A percentile compares a stretch with the other conserved stretches of the same genome.
phyloP scores from a whole-genome alignment of 495 filamentous ascomycete species.

The Viridothelium virens region DNA sequence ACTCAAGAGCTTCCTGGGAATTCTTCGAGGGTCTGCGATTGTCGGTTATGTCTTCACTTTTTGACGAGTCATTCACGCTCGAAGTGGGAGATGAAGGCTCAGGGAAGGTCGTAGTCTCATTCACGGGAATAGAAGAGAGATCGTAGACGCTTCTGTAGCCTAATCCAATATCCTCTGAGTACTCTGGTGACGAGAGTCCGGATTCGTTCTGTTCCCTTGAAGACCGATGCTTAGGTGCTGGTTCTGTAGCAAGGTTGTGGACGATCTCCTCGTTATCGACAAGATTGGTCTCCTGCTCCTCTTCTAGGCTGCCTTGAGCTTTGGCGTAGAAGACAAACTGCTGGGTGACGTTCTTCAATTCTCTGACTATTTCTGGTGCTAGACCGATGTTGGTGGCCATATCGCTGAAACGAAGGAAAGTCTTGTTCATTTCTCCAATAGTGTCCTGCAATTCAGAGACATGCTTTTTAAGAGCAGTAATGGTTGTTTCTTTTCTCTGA shows the following conservation, averaged over 20 bases:
- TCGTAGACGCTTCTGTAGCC: conserved; percentile 4
- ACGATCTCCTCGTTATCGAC: conserved; percentile 2
- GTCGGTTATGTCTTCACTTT: not conserved
- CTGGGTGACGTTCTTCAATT: conserved; percentile 42
- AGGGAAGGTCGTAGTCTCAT: not conserved
- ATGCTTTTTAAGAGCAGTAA: conserved; percentile 60
- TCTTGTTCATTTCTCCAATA: conserved; percentile 66
- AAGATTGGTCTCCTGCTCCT: conserved; percentile 28
- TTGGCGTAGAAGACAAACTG: conserved; percentile 42
- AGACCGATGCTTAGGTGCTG: not conserved
- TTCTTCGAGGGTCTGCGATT: not conserved
- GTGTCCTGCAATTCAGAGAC: conserved; percentile 57
- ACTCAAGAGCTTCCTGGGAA: not conserved
- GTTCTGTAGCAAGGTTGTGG: conserved; percentile 4
- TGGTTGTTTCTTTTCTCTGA: conserved; percentile 72
- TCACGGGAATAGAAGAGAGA: not conserved
- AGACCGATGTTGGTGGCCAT: conserved; percentile 45
- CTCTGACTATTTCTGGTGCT: conserved; percentile 35
- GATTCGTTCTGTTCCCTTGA: not conserved
- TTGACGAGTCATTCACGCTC: not conserved
- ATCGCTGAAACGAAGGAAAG: conserved; percentile 64
- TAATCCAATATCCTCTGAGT: not conserved
- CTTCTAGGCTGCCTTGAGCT: conserved; percentile 25
- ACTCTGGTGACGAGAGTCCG: conserved; percentile 5
- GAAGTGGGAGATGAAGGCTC: not conserved